Conservation (phyloP, 1,284 basidiomycete species). For the Exobasidium rhododendri region DNA sequence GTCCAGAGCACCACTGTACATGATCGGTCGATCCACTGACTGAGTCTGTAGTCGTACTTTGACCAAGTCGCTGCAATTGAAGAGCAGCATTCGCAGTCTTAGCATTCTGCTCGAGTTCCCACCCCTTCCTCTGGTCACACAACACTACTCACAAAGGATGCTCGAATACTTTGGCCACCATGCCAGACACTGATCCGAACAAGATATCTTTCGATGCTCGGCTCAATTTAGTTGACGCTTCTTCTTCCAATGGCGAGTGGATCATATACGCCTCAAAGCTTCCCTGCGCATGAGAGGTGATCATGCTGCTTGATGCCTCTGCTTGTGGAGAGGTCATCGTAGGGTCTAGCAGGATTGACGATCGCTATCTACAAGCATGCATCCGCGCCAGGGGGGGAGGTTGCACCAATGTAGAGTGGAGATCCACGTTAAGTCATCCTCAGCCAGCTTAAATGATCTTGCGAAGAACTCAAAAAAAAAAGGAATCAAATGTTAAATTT, state of each 20-base stretch:
- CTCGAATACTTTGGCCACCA: conserved; percentile 51
- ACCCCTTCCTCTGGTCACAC: no score
- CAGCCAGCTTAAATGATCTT: no score
- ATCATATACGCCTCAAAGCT: background rate
- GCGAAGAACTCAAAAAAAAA: no score
- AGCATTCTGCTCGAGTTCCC: no score
- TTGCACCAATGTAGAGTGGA: no score
- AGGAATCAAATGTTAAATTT: no score
- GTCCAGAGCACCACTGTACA: conserved; percentile 31
- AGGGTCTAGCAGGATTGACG: no score
- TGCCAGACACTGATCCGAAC: conserved; percentile 51
- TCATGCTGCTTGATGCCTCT: background rate
- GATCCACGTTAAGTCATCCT: no score
- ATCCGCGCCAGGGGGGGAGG: no score
- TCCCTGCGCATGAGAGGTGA: background rate
- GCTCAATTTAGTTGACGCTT: conserved; percentile 20
- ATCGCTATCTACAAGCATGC: no score
- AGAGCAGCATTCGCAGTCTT: no score
- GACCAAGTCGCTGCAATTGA: conserved; percentile 39
- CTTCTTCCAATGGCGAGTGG: background rate
- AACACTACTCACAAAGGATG: conserved; percentile 50
- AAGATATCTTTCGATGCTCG: conserved; percentile 48
- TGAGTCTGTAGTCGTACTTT: conserved; percentile 53
- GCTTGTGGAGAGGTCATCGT: background rate
- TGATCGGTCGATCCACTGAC: conserved; percentile 18